A percentile compares a stretch with the other conserved stretches of the same genome.
Conservation (phyloP, 768 basidiomycete species). For the Leccinum obscurum region DNA sequence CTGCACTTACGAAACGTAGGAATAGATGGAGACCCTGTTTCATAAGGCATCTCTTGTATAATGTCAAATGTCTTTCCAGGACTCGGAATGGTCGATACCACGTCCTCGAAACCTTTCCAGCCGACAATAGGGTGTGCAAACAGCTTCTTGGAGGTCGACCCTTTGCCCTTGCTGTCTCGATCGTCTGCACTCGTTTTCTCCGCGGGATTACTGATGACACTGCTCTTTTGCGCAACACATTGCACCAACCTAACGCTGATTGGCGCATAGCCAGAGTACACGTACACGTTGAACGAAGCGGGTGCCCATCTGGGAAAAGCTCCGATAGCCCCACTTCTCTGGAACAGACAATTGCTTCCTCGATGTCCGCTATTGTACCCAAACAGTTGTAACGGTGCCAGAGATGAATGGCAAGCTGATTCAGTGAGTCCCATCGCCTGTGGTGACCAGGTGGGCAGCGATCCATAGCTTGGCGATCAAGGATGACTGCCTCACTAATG, state of each 20-base stretch:
- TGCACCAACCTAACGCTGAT: constrained; percentile 90
- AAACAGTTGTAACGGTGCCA: too few species aligned
- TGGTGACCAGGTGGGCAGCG: too few species aligned
- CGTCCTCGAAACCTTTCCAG: constrained; percentile 97
- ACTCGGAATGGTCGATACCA: constrained; percentile 52
- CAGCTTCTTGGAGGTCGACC: constrained; percentile 47
- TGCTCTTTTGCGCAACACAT: constrained; percentile 88
- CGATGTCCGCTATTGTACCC: too few species aligned
- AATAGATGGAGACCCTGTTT: constrained; percentile 29
- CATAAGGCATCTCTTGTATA: constrained; percentile 43
- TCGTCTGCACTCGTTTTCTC: constrained; percentile 47
- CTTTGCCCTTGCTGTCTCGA: constrained; percentile 40
- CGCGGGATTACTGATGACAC: constrained; percentile 79
- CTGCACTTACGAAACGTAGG: constrained; percentile 37
- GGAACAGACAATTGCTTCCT: too few species aligned
- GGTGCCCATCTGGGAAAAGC: too few species aligned
- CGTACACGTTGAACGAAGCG: constrained; percentile 43
- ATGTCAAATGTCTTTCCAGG: constrained; percentile 89
- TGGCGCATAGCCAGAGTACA: constrained; percentile 97
- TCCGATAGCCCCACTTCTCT: too few species aligned
- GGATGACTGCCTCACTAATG: too few species aligned
- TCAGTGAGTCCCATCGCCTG: too few species aligned
- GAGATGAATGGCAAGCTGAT: too few species aligned
- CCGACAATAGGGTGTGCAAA: constrained; percentile 92
- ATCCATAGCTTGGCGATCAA: too few species aligned